Evolutionary conservation across 768 basidiomycete species (phyloP), one percentile per base, ranked within the genome.

Genomic region (Dacryopinax primogenitus): DNA sequence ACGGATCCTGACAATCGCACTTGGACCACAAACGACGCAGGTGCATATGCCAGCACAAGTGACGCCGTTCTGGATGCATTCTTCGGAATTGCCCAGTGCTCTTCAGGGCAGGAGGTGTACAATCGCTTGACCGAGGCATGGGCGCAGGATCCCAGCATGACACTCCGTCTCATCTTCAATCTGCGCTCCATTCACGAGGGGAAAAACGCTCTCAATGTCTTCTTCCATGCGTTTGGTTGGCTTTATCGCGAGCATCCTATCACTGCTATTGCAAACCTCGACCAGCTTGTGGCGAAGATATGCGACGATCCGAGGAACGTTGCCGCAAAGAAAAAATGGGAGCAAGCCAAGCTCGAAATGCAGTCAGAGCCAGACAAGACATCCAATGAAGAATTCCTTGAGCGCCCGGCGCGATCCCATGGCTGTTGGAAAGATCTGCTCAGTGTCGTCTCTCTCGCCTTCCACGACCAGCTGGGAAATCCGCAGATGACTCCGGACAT

Each of bases 401-500:
- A 68, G 35, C 51, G 67, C 3, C 61, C 64, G 4, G 68, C 70
- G 33, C 63, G 68, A 21, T 66, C 78, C 2, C 86, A 88, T 62
- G 87, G 87, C 0, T 87, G 84, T 69, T 88, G 85, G 84, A 88
- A 90, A 70, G 87, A 88, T 68, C 77, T 88, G 23, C 79, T 87
- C 63, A 85, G 87, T 63, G 83, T 89, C 62, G 76, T 88, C 3
- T 78, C 82, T 2, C 78, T 89, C 32, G 84, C 83, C 12, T 77
- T 83, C 0, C 72, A 78, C 16, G 81, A 79, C 65, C 76, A 87
- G 66, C 78, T 88, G 23, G 63, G 37, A 32, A 36, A 63, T 33
- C 39, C 67, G 0, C 64, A 66, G 62, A 65, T 1, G 67, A 35
- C 0, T 23, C 35, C 1, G 39, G 68, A 16, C 33, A 63, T 1